Conservation (phyloP, 176 grass and related monocot species). For the Cenchrus fungigraminus region DNA sequence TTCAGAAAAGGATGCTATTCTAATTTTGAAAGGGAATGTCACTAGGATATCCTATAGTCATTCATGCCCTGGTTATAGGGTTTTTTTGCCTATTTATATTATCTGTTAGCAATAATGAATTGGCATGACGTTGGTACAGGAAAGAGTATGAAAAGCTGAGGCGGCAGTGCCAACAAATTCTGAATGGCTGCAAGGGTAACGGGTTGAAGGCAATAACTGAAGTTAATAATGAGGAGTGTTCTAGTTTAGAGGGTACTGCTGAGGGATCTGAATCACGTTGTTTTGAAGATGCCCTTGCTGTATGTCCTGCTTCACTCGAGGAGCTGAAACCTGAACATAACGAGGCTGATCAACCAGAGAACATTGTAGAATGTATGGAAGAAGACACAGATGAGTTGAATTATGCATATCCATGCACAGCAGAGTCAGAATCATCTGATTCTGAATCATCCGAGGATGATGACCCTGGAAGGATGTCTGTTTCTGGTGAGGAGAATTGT, state of each 20-base stretch:
- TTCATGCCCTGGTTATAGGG: neutral
- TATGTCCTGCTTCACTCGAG: conserved; percentile 44
- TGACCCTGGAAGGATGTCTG: conserved; percentile 59
- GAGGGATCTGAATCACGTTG: conserved; percentile 69
- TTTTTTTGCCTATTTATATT: neutral
- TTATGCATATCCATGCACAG: conserved; percentile 57
- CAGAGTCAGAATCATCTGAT: conserved; percentile 82
- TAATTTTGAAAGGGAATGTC: conserved; percentile 33
- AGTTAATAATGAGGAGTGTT: conserved; percentile 56
- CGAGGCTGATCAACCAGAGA: conserved; percentile 51
- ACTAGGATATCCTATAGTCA: neutral
- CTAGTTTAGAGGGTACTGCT: conserved; percentile 48
- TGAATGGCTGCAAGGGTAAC: conserved; percentile 66
- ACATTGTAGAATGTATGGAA: conserved; percentile 39
- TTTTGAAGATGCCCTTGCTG: conserved; percentile 54
- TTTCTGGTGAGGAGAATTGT: conserved; percentile 52
- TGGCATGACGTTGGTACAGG: conserved; percentile 49
- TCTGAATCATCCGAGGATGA: conserved; percentile 88
- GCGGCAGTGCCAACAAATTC: conserved; percentile 68
- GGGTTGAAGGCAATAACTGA: conserved; percentile 68
- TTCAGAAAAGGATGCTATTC: neutral
- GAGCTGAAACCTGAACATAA: conserved; percentile 50
- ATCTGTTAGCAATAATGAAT: conserved; percentile 19
- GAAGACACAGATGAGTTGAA: conserved; percentile 47
- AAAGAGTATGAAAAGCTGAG: conserved; percentile 98